Percentiles rank a stretch among this genome's conserved stretches.
These are phyloP conservation scores for Dipodascus albidus DNA, from an alignment of 805 yeast genomes.

Conservation along the genomic window DNA sequence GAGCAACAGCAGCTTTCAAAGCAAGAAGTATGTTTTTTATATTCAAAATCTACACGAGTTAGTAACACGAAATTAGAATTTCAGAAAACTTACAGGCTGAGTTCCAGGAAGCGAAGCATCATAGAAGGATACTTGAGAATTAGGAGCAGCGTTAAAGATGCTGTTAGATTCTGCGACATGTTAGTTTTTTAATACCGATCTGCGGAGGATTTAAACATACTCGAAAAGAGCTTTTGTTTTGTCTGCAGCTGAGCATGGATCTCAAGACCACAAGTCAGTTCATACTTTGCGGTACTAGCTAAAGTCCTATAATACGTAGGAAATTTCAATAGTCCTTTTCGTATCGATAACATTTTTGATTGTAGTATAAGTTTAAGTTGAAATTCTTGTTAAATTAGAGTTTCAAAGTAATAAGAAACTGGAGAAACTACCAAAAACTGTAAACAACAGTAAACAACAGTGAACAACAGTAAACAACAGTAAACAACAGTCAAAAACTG, in stretches of 20 bases:
- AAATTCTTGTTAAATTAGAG: not conserved
- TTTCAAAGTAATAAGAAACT: not conserved
- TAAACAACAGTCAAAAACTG: too few relatives aligned
- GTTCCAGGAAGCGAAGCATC: conserved; percentile 90
- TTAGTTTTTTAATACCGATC: not conserved
- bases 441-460: too few relatives aligned
- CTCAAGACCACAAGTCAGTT: conserved; percentile 77
- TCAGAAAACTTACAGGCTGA: conserved; percentile 43
- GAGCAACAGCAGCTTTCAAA: conserved; percentile 57
- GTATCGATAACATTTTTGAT: not conserved
- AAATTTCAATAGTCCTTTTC: not conserved
- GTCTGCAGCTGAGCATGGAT: conserved; percentile 86
- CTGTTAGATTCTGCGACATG: conserved; percentile 29
- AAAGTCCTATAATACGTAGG: not conserved
- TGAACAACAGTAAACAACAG: too few relatives aligned
- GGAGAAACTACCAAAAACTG: too few relatives aligned
- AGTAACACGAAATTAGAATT: not conserved
- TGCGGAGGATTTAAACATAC: conserved; percentile 9
- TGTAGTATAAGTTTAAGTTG: not conserved
- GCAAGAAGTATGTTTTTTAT: conserved; percentile 64
- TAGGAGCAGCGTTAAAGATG: conserved; percentile 40
- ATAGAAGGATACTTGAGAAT: conserved; percentile 59
- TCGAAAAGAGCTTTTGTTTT: conserved; percentile 61
- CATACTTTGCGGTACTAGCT: conserved; percentile 11
- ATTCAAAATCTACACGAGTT: conserved; percentile 36